These are phyloP conservation scores for Colletotrichum neosansevieriae DNA, from an alignment of 2,329 filamentous ascomycete species.

Conservation along the genomic window DNA sequence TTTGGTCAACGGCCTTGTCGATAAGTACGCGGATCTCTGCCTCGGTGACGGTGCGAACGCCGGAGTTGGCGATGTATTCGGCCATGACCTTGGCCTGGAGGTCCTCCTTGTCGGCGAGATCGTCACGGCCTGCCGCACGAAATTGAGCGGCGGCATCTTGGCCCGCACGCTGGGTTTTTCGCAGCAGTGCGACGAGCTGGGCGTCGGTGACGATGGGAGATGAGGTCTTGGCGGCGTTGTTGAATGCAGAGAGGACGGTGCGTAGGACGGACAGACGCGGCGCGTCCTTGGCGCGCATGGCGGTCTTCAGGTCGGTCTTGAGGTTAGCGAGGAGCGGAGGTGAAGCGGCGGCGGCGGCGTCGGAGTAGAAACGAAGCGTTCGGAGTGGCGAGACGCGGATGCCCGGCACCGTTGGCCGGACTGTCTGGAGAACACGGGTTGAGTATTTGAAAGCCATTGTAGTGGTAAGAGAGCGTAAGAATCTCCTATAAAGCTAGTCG, in stretches of 20 bases:
- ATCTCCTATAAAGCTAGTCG: not conserved
- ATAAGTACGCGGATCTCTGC: conserved; percentile 70
- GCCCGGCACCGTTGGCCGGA: conserved; percentile 41
- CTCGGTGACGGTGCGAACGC: conserved; percentile 68
- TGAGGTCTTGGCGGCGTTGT: conserved; percentile 80
- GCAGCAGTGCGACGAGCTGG: conserved; percentile 75
- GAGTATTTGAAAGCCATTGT: conserved; percentile 46
- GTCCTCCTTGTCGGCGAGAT: conserved; percentile 78
- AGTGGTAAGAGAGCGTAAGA: not conserved
- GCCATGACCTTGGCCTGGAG: conserved; percentile 73
- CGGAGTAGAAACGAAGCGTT: conserved; percentile 42
- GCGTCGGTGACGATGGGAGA: conserved; percentile 78
- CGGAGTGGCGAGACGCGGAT: conserved; percentile 35
- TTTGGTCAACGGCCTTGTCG: conserved; percentile 61
- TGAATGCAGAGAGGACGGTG: conserved; percentile 74
- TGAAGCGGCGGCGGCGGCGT: conserved; percentile 49
- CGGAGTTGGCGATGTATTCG: conserved; percentile 71
- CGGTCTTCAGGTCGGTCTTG: conserved; percentile 72
- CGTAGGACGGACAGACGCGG: conserved; percentile 77
- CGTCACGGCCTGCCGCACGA: conserved; percentile 70
- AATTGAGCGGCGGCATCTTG: conserved; percentile 74
- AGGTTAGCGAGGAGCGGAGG: conserved; percentile 66
- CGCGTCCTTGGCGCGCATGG: conserved; percentile 74
- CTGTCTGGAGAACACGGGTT: conserved; percentile 42
- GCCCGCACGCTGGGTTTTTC: conserved; percentile 70